A percentile compares a stretch with the other conserved stretches of the same genome.
These are phyloP conservation scores for Pistacia vera DNA, from an alignment of 345 rosid species.

Conservation along the genomic window DNA sequence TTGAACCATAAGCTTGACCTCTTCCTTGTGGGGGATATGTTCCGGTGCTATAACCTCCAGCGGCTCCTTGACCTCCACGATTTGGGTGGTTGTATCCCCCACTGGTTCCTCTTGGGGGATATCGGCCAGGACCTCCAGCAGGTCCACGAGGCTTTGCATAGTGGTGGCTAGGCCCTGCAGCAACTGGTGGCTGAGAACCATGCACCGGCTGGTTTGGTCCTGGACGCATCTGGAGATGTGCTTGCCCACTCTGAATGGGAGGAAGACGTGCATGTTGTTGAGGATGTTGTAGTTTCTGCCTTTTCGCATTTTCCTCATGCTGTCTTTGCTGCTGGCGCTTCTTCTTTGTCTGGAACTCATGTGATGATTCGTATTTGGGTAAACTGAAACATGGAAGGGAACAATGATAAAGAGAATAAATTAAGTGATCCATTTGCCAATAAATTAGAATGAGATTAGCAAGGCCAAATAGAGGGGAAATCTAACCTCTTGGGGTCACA, in stretches of 20 bases:
- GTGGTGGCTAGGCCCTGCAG: conserved; percentile 78
- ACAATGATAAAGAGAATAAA: not conserved
- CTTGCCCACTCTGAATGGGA: conserved; percentile 87
- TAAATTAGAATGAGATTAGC: not conserved
- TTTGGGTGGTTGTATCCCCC: conserved; percentile 57
- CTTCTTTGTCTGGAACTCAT: conserved; percentile 95
- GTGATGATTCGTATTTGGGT: conserved; percentile 90
- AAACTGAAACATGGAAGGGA: conserved; percentile 44
- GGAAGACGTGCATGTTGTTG: conserved; percentile 75
- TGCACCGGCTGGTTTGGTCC: conserved; percentile 56
- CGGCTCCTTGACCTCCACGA: conserved; percentile 58
- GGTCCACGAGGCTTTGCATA: conserved; percentile 86
- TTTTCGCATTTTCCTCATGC: conserved; percentile 83
- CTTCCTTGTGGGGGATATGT: conserved; percentile 86
- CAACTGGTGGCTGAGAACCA: conserved; percentile 69
- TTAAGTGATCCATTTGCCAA: not conserved
- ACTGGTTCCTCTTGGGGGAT: conserved; percentile 56
- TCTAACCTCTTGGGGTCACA: conserved; percentile 90
- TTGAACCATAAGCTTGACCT: conserved; percentile 68
- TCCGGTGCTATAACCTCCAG: conserved; percentile 65
- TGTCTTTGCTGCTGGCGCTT: conserved; percentile 91
- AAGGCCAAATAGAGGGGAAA: not conserved
- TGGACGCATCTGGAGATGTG: conserved; percentile 43
- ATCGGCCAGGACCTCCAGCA: conserved; percentile 75
- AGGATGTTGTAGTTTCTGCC: conserved; percentile 87